A percentile compares a stretch with the other conserved stretches of the same genome.
phyloP scores from a whole-genome alignment of 352 stramenopile species.

The Phytophthora syringae region DNA sequence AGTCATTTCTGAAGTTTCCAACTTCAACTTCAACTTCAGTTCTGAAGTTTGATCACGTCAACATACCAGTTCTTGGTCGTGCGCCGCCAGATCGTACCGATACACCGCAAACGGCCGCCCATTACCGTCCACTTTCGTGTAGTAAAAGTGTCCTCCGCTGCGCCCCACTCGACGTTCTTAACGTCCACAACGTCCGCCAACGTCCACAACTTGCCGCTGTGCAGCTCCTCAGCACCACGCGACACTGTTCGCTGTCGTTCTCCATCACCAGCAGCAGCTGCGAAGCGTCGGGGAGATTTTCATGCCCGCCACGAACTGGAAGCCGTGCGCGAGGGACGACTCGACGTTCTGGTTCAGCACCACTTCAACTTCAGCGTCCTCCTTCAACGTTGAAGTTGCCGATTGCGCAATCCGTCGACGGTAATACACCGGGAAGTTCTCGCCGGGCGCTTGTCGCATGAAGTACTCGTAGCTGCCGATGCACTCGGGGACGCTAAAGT shows the following conservation, averaged over 20 bases:
- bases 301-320: slow-evolving; percentile 75
- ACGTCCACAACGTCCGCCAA: slow-evolving; percentile 49
- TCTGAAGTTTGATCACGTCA: slow-evolving; percentile 15
- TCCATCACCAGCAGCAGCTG: slow-evolving; percentile 74
- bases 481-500: slow-evolving; percentile 75
- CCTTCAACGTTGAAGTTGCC: slow-evolving; percentile 31
- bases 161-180: slow-evolving; percentile 81
- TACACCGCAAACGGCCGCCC: slow-evolving; percentile 71
- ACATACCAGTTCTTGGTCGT: slow-evolving; percentile 62
- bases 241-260: slow-evolving; percentile 72
- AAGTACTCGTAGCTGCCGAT: slow-evolving; percentile 84
- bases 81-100: slow-evolving; percentile 58
- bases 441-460: slow-evolving; percentile 55
- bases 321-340: slow-evolving; percentile 55
- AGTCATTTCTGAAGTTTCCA: slow-evolving; percentile 21
- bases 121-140: slow-evolving; percentile 71
- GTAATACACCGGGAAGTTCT: slow-evolving; percentile 87
- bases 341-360: slow-evolving; percentile 84
- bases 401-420: slow-evolving; percentile 38
- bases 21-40: slow-evolving; percentile 31
- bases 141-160: slow-evolving; percentile 60
- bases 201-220: slow-evolving; percentile 33
- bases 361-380: slow-evolving; percentile 37
- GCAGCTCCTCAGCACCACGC: slow-evolving; percentile 52
- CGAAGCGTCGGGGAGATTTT: slow-evolving; percentile 79